Conservation (phyloP, 2,329 filamentous ascomycete species). For the Botrytis deweyae region DNA sequence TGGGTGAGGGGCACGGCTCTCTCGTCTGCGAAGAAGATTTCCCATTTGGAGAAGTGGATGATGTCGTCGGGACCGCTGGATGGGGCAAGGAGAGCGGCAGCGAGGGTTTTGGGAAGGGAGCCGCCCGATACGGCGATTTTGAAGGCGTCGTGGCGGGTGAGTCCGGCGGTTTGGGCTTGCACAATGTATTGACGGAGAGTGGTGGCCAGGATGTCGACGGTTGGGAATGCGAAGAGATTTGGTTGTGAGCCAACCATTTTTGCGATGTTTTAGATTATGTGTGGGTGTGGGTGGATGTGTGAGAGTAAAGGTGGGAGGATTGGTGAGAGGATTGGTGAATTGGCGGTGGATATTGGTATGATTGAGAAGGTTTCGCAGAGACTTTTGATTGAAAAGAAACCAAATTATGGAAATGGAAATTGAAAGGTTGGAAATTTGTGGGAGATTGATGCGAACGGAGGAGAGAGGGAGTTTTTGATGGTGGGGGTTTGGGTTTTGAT, state of each 20-base stretch:
- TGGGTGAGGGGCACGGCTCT: conserved; percentile 90
- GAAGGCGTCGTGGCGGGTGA: conserved; percentile 80
- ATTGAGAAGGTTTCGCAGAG: neutral
- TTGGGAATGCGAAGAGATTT: conserved; percentile 79
- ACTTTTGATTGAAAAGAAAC: neutral
- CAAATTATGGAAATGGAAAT: neutral
- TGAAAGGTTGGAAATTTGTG: conserved; percentile 1
- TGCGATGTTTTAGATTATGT: conserved; percentile 1
- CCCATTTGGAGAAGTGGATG: conserved; percentile 82
- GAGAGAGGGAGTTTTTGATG: neutral
- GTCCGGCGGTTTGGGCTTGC: conserved; percentile 73
- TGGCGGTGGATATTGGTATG: neutral
- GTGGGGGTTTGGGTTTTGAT: conserved; percentile 12
- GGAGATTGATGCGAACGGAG: conserved; percentile 13
- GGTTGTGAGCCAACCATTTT: conserved; percentile 42
- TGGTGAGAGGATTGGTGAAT: neutral
- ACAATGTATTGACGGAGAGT: conserved; percentile 82
- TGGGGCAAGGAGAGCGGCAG: conserved; percentile 71
- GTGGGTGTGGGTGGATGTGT: neutral
- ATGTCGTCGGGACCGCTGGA: conserved; percentile 54
- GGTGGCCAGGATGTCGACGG: conserved; percentile 66
- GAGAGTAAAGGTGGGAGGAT: neutral
- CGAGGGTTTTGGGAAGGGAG: conserved; percentile 84
- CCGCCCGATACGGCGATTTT: conserved; percentile 92
- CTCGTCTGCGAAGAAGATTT: conserved; percentile 98